A percentile compares a stretch with the other conserved stretches of the same genome.
Conservation (phyloP, 192 early-diverging fungal genomes). For the Piromyces sp. region DNA sequence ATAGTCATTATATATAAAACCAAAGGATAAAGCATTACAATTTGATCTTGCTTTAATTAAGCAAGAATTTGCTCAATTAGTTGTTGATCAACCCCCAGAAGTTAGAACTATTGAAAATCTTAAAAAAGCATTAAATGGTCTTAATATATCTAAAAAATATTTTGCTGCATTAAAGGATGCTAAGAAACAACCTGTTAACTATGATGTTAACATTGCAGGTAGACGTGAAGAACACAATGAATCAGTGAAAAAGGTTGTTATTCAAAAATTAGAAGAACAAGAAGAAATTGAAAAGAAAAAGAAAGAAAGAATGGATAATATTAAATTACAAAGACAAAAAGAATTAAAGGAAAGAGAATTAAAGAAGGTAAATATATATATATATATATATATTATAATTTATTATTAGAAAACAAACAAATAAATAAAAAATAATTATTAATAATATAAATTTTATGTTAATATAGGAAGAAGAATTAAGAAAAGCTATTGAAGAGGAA, state of each 20-base stretch:
- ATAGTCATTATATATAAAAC: constrained; percentile 3
- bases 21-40: constrained; percentile 34
- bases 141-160: constrained; percentile 21
- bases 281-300: constrained; percentile 34
- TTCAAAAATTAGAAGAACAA: constrained; percentile 37
- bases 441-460: neutral
- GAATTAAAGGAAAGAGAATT: neutral
- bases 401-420: no score
- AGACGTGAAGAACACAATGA: constrained; percentile 44
- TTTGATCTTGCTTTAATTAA: constrained; percentile 67
- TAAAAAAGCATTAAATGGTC: constrained; percentile 29
- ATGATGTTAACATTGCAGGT: constrained; percentile 40
- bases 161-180: constrained; percentile 6
- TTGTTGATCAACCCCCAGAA: constrained; percentile 50
- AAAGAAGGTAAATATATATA: neutral
- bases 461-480: neutral
- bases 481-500: neutral
- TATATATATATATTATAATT: no score
- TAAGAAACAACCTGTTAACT: constrained; percentile 22
- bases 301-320: constrained; percentile 21
- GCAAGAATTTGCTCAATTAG: constrained; percentile 61
- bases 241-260: constrained; percentile 30
- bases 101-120: constrained; percentile 39
- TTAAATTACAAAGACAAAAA: neutral
- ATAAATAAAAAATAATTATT: no score